Evolutionary conservation across 805 yeast species (phyloP).

Genomic region (Monosporozyma aerobia): DNA sequence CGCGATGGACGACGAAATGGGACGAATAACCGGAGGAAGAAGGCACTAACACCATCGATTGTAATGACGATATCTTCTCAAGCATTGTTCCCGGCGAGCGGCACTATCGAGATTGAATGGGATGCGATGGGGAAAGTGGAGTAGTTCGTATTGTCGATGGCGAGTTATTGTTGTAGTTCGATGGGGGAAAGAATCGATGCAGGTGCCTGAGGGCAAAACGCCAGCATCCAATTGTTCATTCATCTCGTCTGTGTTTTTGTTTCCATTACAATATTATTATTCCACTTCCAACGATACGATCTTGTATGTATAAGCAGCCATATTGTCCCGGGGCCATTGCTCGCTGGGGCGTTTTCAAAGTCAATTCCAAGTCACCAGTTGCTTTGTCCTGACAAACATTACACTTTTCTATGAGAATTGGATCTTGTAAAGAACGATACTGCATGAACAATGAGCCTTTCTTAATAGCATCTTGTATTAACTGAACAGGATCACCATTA

Average conservation of each 20-base stretch:
- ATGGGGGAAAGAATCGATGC: no score
- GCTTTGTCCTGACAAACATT: background rate
- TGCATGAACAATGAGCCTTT: conserved; percentile 40
- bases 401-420: conserved; percentile 33
- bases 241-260: no score
- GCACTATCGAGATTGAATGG: no score
- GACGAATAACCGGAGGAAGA: background rate
- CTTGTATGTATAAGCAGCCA: conserved; percentile 60
- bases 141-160: background rate
- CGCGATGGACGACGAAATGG: background rate
- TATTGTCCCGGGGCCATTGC: conserved; percentile 91
- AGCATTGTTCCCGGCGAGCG: no score
- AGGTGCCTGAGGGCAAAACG: no score
- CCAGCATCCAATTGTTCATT: no score
- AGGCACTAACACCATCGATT: no score
- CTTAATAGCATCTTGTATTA: conserved; percentile 1
- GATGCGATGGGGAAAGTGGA: background rate
- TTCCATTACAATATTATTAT: conserved; percentile 1
- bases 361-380: conserved; percentile 20
- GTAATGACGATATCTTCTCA: no score
- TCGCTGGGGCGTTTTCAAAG: conserved; percentile 39
- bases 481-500: background rate
- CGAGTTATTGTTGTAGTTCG: background rate
- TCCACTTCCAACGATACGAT: conserved; percentile 62
- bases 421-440: conserved; percentile 63